Evolutionary conservation across 129 eudicot species (phyloP), one percentile per base, ranked within the genome.

Genomic region (Kitagawia praeruptora): DNA sequence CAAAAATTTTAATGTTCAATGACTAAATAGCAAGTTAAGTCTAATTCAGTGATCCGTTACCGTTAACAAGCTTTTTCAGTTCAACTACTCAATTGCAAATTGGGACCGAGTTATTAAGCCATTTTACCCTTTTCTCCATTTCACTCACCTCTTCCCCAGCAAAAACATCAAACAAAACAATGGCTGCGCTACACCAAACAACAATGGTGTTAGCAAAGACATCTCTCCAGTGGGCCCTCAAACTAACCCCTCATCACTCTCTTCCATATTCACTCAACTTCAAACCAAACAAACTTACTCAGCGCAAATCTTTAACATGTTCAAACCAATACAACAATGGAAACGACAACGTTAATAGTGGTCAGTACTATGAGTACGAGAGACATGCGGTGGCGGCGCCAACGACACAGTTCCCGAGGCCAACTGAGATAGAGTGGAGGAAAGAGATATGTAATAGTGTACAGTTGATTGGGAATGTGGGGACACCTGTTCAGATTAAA

Each of bases 401-500:
- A 6, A 19, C 38, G 38, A 51, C 80, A 2, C 84, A 83, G 78
- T 90, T 87, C 79, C 91, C 93, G 19, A 81, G 86, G 72, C 98
- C 98, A 3, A 27, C 86, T 2, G 98, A 91, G 78, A 83, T 94
- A 53, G 86, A 79, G 80, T 94, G 98, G 98, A 89, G 84, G 82
- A 94, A 89, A 74, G 96, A 94, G 80, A 45, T 90, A 42, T 89
- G 88, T 75, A 94, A 91, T 45, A 58, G 79, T 63, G 93, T 94
- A 47, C 97, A 91, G 76, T 87, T 95, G 3, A 95, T 95, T 13
- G 99, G 99, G 53, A 83, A 28, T 14, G 91, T 95, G 38, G 96
- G 86, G 7, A 79, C 89, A 27, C 84, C 93, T 1, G 96, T 95
- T 25, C 93, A 95, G 78, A 84, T 89, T 42, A 92, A 87, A 80